Conservation (phyloP, 2,329 filamentous ascomycete species). For the Aspergillus pseudotamarii region DNA sequence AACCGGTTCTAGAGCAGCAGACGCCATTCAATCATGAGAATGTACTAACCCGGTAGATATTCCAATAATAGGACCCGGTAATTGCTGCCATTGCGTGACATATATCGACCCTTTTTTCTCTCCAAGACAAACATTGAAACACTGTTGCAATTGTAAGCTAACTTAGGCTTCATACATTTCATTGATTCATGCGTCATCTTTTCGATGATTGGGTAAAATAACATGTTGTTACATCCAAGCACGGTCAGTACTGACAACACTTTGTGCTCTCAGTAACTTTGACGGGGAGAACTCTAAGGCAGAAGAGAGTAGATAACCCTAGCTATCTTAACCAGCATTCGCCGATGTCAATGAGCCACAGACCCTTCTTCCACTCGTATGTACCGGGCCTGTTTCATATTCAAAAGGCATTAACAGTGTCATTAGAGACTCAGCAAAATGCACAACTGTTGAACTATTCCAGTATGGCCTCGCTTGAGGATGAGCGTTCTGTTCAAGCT, state of each 20-base stretch:
- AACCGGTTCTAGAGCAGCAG: neutral
- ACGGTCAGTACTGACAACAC: slow-evolving; percentile 55
- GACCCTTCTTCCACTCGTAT: slow-evolving; percentile 78
- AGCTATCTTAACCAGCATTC: slow-evolving; percentile 16
- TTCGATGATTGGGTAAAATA: too few species aligned
- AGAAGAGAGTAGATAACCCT: slow-evolving; percentile 65
- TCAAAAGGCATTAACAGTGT: slow-evolving; percentile 88
- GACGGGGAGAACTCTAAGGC: slow-evolving; percentile 76
- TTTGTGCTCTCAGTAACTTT: slow-evolving; percentile 78
- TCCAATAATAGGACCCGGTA: neutral
- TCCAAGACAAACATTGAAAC: too few species aligned
- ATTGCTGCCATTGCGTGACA: too few species aligned
- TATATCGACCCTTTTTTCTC: too few species aligned
- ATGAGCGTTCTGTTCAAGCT: too few species aligned
- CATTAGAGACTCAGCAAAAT: slow-evolving; percentile 83
- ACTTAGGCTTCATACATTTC: too few species aligned
- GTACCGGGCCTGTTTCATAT: slow-evolving; percentile 82
- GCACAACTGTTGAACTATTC: slow-evolving; percentile 74
- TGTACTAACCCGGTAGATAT: neutral
- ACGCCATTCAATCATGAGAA: neutral
- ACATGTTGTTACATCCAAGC: too few species aligned
- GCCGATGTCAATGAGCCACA: slow-evolving; percentile 79
- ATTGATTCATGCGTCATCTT: too few species aligned
- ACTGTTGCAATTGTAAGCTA: too few species aligned
- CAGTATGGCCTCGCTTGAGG: too few species aligned